These are phyloP conservation scores for Nemania sp. DNA, from an alignment of 2,329 filamentous ascomycete species.

Conservation along the genomic window DNA sequence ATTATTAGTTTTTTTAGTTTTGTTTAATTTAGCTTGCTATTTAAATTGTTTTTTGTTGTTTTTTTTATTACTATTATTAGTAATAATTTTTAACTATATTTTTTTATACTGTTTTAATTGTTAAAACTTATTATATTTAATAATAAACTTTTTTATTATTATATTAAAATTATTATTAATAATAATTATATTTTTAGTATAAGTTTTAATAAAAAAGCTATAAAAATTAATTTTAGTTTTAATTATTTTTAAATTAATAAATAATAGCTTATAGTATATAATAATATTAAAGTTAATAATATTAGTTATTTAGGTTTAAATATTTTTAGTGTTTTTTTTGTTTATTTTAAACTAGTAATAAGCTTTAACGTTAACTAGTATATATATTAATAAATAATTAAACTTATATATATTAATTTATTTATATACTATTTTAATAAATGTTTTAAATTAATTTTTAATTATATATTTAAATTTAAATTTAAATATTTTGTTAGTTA, in stretches of 20 bases:
- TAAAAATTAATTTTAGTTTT: slow-evolving; percentile 1
- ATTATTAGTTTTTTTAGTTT: slow-evolving; percentile 1
- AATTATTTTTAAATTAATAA: not conserved
- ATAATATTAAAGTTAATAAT: slow-evolving; percentile 1
- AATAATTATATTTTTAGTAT: not conserved
- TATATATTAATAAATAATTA: slow-evolving; percentile 6
- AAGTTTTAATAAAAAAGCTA: slow-evolving; percentile 2
- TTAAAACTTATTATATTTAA: slow-evolving; percentile 1
- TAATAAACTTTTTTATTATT: not conserved
- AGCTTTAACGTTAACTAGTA: not conserved
- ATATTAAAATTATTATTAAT: slow-evolving; percentile 4
- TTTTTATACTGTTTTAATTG: slow-evolving; percentile 1
- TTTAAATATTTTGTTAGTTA: not conserved
- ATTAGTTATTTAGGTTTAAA: slow-evolving; percentile 1
- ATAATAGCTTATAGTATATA: not conserved
- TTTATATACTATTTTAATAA: slow-evolving; percentile 1
- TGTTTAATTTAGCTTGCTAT: not conserved
- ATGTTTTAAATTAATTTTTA: not conserved
- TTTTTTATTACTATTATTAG: not conserved
- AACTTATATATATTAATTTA: not conserved
- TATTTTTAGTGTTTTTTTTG: not conserved
- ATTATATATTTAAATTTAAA: slow-evolving; percentile 4
- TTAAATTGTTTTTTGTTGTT: not conserved
- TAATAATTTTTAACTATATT: not conserved
- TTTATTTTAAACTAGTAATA: not conserved